Conservation (phyloP, 805 yeast genomes). For the Metschnikowia lachancei region DNA sequence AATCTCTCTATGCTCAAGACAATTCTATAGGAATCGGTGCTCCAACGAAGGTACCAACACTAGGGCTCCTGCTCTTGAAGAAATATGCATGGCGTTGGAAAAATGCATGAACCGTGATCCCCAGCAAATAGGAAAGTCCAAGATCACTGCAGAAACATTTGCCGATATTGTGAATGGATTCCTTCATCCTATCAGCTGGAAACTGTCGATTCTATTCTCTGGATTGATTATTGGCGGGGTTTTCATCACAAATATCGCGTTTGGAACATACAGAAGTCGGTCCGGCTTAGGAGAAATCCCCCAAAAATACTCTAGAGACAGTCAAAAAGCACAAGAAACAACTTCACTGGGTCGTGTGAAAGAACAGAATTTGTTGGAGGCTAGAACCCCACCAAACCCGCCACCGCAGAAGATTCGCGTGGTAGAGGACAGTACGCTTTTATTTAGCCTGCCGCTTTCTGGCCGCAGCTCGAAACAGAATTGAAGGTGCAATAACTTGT, state of each 20-base stretch:
- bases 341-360: not conserved
- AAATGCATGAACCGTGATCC: constrained; percentile 83
- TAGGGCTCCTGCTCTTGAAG: constrained; percentile 74
- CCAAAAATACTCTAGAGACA: too few species aligned
- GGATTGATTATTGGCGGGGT: constrained; percentile 51
- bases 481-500: too few species aligned
- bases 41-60: constrained; percentile 40
- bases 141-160: constrained; percentile 74
- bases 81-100: constrained; percentile 69
- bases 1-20: constrained; percentile 65
- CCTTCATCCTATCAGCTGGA: constrained; percentile 66
- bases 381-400: constrained; percentile 13
- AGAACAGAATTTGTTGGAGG: not conserved
- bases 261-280: constrained; percentile 13
- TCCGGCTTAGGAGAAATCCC: not conserved
- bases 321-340: too few species aligned
- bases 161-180: constrained; percentile 82
- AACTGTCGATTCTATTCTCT: constrained; percentile 53
- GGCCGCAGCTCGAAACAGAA: constrained; percentile 7
- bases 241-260: constrained; percentile 42
- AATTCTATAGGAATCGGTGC: constrained; percentile 73
- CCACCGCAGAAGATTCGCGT: not conserved
- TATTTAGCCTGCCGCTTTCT: constrained; percentile 12
- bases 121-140: constrained; percentile 60
- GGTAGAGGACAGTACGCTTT: constrained; percentile 10